Conservation (phyloP, 2,329 filamentous ascomycete genomes). For the Pseudocercospora eumusae region DNA sequence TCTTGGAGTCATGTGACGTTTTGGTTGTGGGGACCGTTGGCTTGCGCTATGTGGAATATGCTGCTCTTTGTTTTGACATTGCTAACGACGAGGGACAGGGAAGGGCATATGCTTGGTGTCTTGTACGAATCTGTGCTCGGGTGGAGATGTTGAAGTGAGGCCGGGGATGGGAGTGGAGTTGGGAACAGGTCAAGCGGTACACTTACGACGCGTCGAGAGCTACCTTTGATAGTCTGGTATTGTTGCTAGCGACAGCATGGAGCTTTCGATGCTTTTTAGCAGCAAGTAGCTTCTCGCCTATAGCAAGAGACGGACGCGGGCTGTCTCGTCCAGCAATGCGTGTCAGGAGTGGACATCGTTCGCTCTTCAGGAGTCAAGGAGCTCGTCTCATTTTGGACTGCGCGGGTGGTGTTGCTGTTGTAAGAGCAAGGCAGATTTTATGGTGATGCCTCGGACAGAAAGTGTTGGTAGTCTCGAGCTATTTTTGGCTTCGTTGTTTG, state of each 20-base stretch:
- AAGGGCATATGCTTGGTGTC: neutral
- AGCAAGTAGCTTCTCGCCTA: neutral
- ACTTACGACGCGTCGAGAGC: neutral
- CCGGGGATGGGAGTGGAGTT: neutral
- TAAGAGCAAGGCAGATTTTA: neutral
- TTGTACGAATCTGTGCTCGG: neutral
- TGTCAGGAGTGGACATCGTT: neutral
- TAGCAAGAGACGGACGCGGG: neutral
- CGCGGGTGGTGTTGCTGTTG: neutral
- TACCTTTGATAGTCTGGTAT: neutral
- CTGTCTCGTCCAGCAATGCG: neutral
- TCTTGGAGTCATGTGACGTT: neutral
- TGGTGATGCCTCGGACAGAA: neutral
- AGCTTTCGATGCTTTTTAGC: neutral
- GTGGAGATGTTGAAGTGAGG: neutral
- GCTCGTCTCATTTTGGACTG: neutral
- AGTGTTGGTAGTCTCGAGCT: neutral
- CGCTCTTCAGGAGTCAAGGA: neutral
- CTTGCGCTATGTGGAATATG: no score
- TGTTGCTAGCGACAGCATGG: neutral
- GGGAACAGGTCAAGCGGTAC: neutral
- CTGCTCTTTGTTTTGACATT: no score
- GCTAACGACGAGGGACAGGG: no score
- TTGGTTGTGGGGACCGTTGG: neutral
- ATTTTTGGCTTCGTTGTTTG: neutral